Evolutionary conservation across 116 monocot genomes (phyloP), one percentile per base, ranked within the genome.

Genomic region (Dioscorea cayenensis): DNA sequence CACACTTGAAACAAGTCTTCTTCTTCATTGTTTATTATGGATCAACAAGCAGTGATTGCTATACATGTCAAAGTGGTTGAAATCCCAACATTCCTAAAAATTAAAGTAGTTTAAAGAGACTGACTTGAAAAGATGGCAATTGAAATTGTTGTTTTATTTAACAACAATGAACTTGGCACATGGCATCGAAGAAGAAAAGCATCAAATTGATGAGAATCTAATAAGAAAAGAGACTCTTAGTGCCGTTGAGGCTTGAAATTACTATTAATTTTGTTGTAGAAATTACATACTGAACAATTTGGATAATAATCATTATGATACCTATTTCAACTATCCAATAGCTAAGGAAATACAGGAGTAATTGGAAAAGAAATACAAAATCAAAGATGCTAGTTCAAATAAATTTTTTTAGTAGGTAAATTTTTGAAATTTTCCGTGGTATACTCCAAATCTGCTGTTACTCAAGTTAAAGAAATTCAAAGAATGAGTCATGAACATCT

Each of bases 231-330:
- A 4, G 1, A 1, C 2, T 52, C 1, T 52, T 14, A 52, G 11
- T 52, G 51, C 51, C 18, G 4, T 52, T 14, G 51, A 14, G 51
- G 4, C 51, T 14, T 52, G 51, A 4, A 52, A 1, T 12, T 4
- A 52, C 4, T 1, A 1, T 52, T 1, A 36, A 12, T 66, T 66
- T 32, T 36, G 8, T 14, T 69, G 68, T 21, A 43, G 6, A 25
- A 69, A 69, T 49, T 69, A 69, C n/a, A 21, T 69, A 0, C 43
- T 69, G 49, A 69, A 69, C 49, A 23, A 18, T 16, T 32, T 67
- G 0, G 66, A 69, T 49, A 23, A 69, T 14, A 69, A 19, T 49
- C 25, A 2, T 2, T 69, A 6, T 69, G 50, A 20, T 69, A 27
- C 49, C 43, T 49, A 69, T 19, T 49, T 1, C 43, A 21, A 51